Base-by-base conservation (phyloP, 345 rosid genomes). In the Citrus reticulata region DNA sequence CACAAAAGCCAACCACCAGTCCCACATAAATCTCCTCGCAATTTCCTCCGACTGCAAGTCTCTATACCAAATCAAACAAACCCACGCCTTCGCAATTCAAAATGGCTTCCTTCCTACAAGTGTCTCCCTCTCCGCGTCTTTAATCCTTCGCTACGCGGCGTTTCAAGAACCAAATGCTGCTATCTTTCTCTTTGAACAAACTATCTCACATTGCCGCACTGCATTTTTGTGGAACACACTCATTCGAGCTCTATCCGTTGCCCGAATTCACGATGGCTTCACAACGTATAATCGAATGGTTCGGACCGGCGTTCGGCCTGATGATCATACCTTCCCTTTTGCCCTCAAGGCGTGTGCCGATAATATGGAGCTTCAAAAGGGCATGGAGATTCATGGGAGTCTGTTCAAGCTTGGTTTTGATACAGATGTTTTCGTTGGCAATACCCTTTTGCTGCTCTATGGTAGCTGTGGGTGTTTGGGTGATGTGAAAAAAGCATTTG, bases 351-450 rank as follows among this genome's bases (percentile, higher is more conserved):
- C 78, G 0, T 87, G 89, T 76, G 85, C 90, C 19, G 84, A 85
- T 78, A 22, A 39, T 66, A 30, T 77, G 71, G 79, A 81, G 25
- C 80, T 84, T 62, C 81, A 74, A 58, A 88, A 91, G 51, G 97
- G 97, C 7, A 74, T 74, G 85, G 88, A 89, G 88, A 78, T 85
- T 82, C 97, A 92, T 74, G 95, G 89, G 58, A 80, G 72, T 27
- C 83, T 87, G 74, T 80, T 90, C 68, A 88, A 87, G 62, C 81
- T 83, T 20, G 93, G 93, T 34, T 89, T 84, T 70, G 83, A 85
- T 68, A 61, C 24, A 2, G 83, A 87, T 59, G 81, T 87, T 25
- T 84, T 77, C 24, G 84, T 87, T 49, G 87, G 88, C 24, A 89
- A 89, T 37, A 87, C 87, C 16, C 84, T 89, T 39, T 29, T 85